A percentile compares a stretch with the other conserved stretches of the same genome.
phyloP scores from a whole-genome alignment of 164 flowering plant species.

The Liquidambar formosana region DNA sequence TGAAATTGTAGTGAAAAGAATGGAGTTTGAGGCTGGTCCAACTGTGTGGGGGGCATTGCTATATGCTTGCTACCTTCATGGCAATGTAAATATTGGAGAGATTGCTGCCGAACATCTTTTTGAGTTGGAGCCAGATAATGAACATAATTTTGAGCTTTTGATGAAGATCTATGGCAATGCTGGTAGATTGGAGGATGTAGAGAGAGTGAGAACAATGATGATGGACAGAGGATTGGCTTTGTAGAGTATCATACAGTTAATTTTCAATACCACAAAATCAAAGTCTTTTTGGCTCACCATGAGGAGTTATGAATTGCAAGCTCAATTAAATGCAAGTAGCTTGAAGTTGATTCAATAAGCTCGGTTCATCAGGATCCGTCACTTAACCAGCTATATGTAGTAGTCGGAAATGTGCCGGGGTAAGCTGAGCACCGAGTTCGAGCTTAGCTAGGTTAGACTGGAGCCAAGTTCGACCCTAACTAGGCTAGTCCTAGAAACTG shows the following conservation, averaged over 20 bases:
- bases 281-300: too few relatives aligned
- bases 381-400: too few relatives aligned
- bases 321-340: too few relatives aligned
- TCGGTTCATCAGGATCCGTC: too few relatives aligned
- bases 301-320: too few relatives aligned
- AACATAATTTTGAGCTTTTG: slow-evolving; percentile 69
- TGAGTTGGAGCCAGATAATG: slow-evolving; percentile 87
- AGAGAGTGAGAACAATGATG: slow-evolving; percentile 59
- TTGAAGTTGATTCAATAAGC: too few relatives aligned
- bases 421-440: too few relatives aligned
- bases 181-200: slow-evolving; percentile 61
- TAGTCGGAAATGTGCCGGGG: too few relatives aligned
- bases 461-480: too few relatives aligned
- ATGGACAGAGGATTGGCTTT: slow-evolving; percentile 62
- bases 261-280: too few relatives aligned
- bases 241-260: slow-evolving; percentile 6
- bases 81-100: slow-evolving; percentile 62
- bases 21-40: slow-evolving; percentile 70
- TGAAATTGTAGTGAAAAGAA: slow-evolving; percentile 37
- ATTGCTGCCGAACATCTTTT: slow-evolving; percentile 63
- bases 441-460: too few relatives aligned
- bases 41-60: slow-evolving; percentile 91
- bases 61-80: slow-evolving; percentile 68
- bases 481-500: too few relatives aligned
- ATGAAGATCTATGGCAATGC: slow-evolving; percentile 59